Evolutionary conservation across 2,329 filamentous ascomycete genomes (phyloP).

Genomic region (Mycocentrospora acerina): DNA sequence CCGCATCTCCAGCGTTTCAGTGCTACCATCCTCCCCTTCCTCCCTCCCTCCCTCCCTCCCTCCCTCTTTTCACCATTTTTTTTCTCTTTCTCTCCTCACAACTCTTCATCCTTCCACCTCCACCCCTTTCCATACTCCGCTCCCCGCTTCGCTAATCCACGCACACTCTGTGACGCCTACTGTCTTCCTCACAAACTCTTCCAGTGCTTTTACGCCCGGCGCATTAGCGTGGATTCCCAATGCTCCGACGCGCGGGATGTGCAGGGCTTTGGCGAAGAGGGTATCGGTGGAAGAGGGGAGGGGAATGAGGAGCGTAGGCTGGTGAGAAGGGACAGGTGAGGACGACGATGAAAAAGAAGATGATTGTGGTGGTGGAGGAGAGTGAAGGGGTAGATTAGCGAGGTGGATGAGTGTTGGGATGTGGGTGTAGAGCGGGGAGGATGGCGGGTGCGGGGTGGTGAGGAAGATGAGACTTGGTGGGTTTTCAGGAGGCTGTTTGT

Average conservation of each 20-base stretch:
- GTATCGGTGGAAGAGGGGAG: constrained; percentile 63
- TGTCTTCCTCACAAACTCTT: constrained; percentile 57
- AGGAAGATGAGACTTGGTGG: constrained; percentile 32
- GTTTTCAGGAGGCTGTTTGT: too few relatives aligned
- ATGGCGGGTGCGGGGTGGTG: constrained; percentile 34
- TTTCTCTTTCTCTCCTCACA: too few relatives aligned
- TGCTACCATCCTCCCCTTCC: too few relatives aligned
- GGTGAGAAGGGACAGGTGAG: too few relatives aligned
- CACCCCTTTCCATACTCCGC: constrained; percentile 47
- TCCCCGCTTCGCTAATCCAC: constrained; percentile 57
- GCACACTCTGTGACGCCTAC: constrained; percentile 56
- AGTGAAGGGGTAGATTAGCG: too few relatives aligned
- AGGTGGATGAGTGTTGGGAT: constrained; percentile 36
- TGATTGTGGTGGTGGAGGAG: constrained; percentile 13
- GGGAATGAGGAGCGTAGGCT: constrained; percentile 60
- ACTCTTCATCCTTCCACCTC: too few relatives aligned
- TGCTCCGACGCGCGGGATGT: constrained; percentile 65
- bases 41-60: too few relatives aligned
- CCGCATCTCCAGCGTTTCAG: too few relatives aligned
- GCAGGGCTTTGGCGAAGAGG: constrained; percentile 58
- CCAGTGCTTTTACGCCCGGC: constrained; percentile 58
- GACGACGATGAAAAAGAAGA: too few relatives aligned
- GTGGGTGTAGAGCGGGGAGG: constrained; percentile 37
- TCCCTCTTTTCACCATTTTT: too few relatives aligned
- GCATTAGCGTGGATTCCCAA: constrained; percentile 61